These are phyloP conservation scores for Cladosporium austrohemisphaericum DNA, from an alignment of 2,329 filamentous ascomycete species.

Conservation along the genomic window DNA sequence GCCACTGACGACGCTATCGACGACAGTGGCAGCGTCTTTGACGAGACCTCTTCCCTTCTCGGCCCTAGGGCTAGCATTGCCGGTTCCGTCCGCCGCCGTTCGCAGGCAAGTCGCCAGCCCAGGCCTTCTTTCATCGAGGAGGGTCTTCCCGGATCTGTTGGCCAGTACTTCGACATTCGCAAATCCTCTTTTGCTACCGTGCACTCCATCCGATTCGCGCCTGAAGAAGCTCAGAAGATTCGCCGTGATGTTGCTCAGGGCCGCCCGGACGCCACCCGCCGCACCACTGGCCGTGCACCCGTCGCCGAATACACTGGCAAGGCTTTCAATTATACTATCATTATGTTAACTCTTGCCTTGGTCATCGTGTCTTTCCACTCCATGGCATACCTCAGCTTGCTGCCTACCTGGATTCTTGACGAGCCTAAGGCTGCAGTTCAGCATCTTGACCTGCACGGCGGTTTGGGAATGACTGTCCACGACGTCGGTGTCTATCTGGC, in stretches of 20 bases:
- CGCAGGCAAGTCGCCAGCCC: slow-evolving; percentile 54
- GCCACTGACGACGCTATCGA: slow-evolving; percentile 35
- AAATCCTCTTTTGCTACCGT: slow-evolving; percentile 16
- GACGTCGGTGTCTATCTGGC: slow-evolving; percentile 64
- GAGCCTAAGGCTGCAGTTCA: slow-evolving; percentile 45
- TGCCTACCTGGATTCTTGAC: slow-evolving; percentile 88
- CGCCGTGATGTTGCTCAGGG: slow-evolving; percentile 40
- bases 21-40: slow-evolving; percentile 7
- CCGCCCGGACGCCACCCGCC: slow-evolving; percentile 17
- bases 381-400: slow-evolving; percentile 85
- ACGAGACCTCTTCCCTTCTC: slow-evolving; percentile 29
- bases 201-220: slow-evolving; percentile 26
- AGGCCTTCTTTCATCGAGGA: slow-evolving; percentile 44
- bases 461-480: slow-evolving; percentile 60
- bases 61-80: slow-evolving; percentile 60
- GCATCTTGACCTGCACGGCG: slow-evolving; percentile 45
- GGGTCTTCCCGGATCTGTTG: slow-evolving; percentile 20
- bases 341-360: slow-evolving; percentile 70
- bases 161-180: slow-evolving; percentile 16
- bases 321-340: slow-evolving; percentile 59
- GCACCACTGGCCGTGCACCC: slow-evolving; percentile 18
- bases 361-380: slow-evolving; percentile 88
- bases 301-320: slow-evolving; percentile 34
- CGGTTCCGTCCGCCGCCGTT: slow-evolving; percentile 62
- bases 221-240: slow-evolving; percentile 48